Evolutionary conservation across 169 alveolate species (phyloP).

Genomic region (Cryptosporidium sp.): DNA sequence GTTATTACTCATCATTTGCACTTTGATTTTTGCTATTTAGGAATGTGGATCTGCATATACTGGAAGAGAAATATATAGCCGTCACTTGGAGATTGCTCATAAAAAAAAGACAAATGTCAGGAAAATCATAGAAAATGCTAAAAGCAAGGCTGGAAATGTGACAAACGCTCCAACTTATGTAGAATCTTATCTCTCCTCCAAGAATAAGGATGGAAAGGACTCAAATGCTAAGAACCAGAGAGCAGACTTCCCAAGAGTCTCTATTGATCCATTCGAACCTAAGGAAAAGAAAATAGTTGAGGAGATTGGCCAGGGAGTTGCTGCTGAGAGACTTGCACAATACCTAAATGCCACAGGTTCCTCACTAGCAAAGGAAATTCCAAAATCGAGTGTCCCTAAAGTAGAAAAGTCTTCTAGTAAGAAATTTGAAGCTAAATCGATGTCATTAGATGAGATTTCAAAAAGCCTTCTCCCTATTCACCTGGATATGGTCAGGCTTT

Average conservation of each 20-base stretch:
- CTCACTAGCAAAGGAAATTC: conserved; percentile 43
- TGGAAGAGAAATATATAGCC: conserved; percentile 49
- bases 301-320: conserved; percentile 44
- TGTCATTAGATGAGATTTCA: conserved; percentile 1
- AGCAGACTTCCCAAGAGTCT: conserved; percentile 65
- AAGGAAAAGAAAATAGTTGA: conserved; percentile 30
- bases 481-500: conserved; percentile 51
- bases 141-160: conserved; percentile 9
- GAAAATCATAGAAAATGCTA: conserved; percentile 21
- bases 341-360: conserved; percentile 64
- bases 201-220: conserved; percentile 11
- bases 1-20: not conserved
- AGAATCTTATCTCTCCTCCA: conserved; percentile 19
- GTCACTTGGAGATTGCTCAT: conserved; percentile 54
- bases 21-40: conserved; percentile 1
- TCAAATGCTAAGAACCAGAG: conserved; percentile 8
- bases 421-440: not conserved
- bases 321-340: conserved; percentile 69
- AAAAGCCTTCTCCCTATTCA: conserved; percentile 34
- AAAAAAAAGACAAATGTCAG: conserved; percentile 22
- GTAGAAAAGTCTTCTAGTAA: not conserved
- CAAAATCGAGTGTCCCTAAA: not conserved
- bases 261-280: conserved; percentile 71
- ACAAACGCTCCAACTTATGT: conserved; percentile 17
- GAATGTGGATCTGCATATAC: conserved; percentile 76